Evolutionary conservation across 495 filamentous ascomycete species (phyloP), one percentile per base, ranked within the genome.

Genomic region (Neurospora sp.): DNA sequence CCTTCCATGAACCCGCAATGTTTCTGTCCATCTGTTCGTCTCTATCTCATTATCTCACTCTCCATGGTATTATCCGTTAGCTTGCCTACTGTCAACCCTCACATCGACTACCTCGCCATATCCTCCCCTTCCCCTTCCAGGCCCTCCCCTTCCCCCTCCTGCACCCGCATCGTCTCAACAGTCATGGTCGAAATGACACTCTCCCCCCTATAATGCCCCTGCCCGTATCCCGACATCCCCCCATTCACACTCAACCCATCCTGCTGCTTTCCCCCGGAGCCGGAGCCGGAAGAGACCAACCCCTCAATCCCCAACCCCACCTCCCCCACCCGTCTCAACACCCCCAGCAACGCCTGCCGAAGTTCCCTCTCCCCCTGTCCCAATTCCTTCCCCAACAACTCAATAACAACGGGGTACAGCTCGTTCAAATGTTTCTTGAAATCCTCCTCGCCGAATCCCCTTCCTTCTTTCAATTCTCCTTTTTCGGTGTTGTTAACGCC

Each of bases 361-460:
- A 98, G 85, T 74, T 98, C 96, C 53, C 53, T 61, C 53, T 61
- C 53, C 12, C 53, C 53, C 8, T 85, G 76, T 18, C 90, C 92
- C 71, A 96, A 85, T 61, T 98, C 96, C 59, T 93, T 90, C 70
- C 87, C 86, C 61, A 99, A 82, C n/a, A 98, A 79, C 69, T 96
- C 95, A 1, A 98, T 88, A 22, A 87, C 87, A 7, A 98, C 83
- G 2, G 96, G 93, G 77, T 97, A 97, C 81, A 99, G 97, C 1
- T 86, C 89, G 42, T 87, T 84, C 16, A 97, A 86, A 73, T 98
- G 89, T 71, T 89, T 90, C 71, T 88, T 87, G 75, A 99, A 98
- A 69, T 90, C 93, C 42, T 91, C 90, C n/a, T 85, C 84, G 0
- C 93, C 92, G 83, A 98, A 98, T 0, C 48, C 48, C 11, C 48